phyloP scores from a whole-genome alignment of 108 stramenopile genomes.

The Cyclostephanos tholiformis region DNA sequence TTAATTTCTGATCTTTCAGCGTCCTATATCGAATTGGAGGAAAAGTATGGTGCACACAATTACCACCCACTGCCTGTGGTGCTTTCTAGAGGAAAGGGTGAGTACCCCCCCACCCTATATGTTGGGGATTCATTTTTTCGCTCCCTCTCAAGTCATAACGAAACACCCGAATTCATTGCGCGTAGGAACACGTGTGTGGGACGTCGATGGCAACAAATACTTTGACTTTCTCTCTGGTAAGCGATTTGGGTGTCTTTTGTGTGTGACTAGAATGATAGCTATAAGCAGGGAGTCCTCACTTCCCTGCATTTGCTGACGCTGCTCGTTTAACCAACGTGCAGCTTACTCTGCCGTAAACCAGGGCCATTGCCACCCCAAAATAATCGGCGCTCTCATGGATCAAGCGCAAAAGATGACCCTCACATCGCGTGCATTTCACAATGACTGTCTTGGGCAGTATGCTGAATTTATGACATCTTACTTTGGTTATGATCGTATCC shows the following conservation, averaged over 20 bases:
- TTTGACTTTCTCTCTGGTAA: conserved; percentile 91
- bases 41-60: conserved; percentile 93
- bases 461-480: conserved; percentile 85
- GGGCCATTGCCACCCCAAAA: conserved; percentile 99
- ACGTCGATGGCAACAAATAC: conserved; percentile 86
- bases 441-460: conserved; percentile 94
- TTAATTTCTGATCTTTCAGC: conserved; percentile 42
- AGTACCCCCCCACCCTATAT: not conserved
- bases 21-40: conserved; percentile 83
- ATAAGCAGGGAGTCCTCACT: not conserved
- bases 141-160: conserved; percentile 2
- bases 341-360: conserved; percentile 99
- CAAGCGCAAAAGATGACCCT: conserved; percentile 94
- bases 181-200: conserved; percentile 71
- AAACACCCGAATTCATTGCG: not conserved
- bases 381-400: conserved; percentile 87
- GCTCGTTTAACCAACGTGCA: not conserved
- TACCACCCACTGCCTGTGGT: conserved; percentile 98
- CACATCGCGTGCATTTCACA: conserved; percentile 98
- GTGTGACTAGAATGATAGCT: not conserved
- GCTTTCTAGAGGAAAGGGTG: conserved; percentile 69
- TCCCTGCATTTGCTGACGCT: not conserved
- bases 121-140: not conserved
- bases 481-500: conserved; percentile 96
- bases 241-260: not conserved